These are phyloP conservation scores for Globisporangium lucens DNA, from an alignment of 352 stramenopile genomes.

Conservation along the genomic window DNA sequence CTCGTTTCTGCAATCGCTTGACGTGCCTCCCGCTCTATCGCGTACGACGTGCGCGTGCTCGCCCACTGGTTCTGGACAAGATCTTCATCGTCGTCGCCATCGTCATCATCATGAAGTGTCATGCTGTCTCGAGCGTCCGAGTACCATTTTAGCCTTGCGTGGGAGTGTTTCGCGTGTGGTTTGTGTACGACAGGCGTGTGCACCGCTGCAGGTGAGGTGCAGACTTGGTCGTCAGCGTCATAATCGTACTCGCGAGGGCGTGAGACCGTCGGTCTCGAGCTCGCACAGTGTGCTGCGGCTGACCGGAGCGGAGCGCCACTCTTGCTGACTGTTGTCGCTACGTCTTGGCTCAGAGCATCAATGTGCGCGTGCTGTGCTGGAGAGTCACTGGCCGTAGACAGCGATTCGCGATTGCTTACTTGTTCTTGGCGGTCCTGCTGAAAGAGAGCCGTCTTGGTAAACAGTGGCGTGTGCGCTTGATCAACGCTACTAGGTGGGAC, in stretches of 20 bases:
- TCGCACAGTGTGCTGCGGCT: background rate
- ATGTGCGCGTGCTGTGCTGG: background rate
- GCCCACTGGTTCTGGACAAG: conserved; percentile 11
- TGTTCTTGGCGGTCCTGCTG: background rate
- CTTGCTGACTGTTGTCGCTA: background rate
- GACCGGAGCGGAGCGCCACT: background rate
- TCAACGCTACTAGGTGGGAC: background rate
- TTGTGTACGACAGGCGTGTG: background rate
- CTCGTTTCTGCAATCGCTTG: background rate
- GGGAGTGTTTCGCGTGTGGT: background rate
- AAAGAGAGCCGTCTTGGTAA: background rate
- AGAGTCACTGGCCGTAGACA: background rate
- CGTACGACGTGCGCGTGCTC: conserved; percentile 10
- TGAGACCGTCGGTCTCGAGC: background rate
- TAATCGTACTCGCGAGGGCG: background rate
- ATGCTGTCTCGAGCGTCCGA: background rate
- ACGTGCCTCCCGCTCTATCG: background rate
- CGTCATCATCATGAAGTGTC: background rate
- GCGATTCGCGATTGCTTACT: background rate
- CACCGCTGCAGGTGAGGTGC: too few species aligned
- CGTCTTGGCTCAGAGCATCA: background rate
- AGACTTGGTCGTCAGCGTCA: background rate
- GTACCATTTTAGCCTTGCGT: background rate
- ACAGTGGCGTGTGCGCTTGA: background rate
- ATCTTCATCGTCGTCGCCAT: conserved; percentile 6